Evolutionary conservation across 1,139 yeast genomes (phyloP).

Genomic region (Ogataea hybrid): DNA sequence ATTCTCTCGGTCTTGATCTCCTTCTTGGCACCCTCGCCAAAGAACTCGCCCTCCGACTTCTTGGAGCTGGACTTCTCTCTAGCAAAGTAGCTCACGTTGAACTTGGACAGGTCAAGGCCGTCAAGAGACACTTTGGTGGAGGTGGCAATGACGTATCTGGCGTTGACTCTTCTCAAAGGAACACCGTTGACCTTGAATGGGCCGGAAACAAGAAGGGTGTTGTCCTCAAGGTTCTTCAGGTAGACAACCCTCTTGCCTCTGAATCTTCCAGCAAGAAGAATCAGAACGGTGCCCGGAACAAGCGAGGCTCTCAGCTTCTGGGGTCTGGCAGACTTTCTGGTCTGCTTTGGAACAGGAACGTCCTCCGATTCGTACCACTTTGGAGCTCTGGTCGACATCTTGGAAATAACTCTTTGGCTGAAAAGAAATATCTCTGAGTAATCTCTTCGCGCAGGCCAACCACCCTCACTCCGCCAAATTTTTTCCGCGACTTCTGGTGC

Average conservation of each 20-base stretch:
- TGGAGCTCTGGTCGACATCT: conserved; percentile 52
- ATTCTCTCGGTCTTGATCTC: conserved; percentile 92
- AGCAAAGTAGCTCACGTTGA: conserved; percentile 94
- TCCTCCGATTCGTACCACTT: conserved; percentile 97
- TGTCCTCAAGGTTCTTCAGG: conserved; percentile 97
- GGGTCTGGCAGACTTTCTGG: conserved; percentile 93
- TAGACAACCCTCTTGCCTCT: conserved; percentile 99
- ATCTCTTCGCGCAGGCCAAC: conserved; percentile 6
- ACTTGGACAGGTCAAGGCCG: conserved; percentile 84
- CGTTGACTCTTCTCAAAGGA: conserved; percentile 98
- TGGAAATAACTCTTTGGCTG: conserved; percentile 10
- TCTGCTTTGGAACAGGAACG: conserved; percentile 80
- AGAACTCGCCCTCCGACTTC: conserved; percentile 93
- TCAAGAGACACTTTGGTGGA: conserved; percentile 84
- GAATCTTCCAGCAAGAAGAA: conserved; percentile 99
- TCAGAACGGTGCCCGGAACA: conserved; percentile 96
- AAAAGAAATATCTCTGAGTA: conserved; percentile 8
- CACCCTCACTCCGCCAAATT: conserved; percentile 12
- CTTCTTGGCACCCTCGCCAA: conserved; percentile 75
- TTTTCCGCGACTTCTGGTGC: conserved; percentile 9
- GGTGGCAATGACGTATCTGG: conserved; percentile 98
- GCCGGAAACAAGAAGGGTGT: conserved; percentile 96
- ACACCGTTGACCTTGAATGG: conserved; percentile 99
- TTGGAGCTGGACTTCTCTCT: conserved; percentile 79
- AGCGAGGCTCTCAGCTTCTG: conserved; percentile 96